Base-by-base conservation (phyloP, 2,329 filamentous ascomycete species). In the Sporothrix brasiliensis region DNA sequence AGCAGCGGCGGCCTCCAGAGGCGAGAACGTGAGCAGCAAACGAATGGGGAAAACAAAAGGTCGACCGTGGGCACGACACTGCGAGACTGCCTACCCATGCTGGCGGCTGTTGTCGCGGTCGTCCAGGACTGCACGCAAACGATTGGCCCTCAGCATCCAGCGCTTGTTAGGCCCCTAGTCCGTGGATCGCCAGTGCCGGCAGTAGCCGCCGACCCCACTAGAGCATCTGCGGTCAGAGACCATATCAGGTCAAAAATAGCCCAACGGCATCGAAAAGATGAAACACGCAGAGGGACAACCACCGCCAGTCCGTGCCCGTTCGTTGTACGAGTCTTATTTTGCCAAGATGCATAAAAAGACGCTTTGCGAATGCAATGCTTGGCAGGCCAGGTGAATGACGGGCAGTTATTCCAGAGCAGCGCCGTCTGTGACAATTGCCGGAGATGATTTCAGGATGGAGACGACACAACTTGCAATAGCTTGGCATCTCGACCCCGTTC, bases 101-200 rank as follows among this genome's bases (percentile, higher is more conserved):
- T 47, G 52, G 53, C 66, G 65, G 47, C 56, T 68, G 27, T 71
- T 41, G 72, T 68, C 49, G 39, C 50, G 49, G 16, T 49, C 16
- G 16, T 9, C 52, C 27, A 19, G 34, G 41, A 14, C 47, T 27
- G n/a, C 10, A 19, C 5, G 16, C 34, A 14, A 56, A 39, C 47
- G 67, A 71, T 71, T 73, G 72, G 72, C 66, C 67, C 50, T 44
- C 56, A 30, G 39, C 34, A 19, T 11, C 68, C 71, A 67, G 71
- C 71, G 69, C 71, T 72, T 63, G 21, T 27, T 9, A 5, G 54
- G 10, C n/a, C n/a, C 27, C 3, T n/a, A 2, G 34, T 58, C 30
- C 39, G 41, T 30, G 41, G 21, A 27, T 24, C 2, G 16, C 13
- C 63, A 24, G n/a, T 14, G 27, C 47, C 58, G 19, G 58, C 66